phyloP scores from a whole-genome alignment of 208 protist genomes.

The Sergeia podlipaevii region DNA sequence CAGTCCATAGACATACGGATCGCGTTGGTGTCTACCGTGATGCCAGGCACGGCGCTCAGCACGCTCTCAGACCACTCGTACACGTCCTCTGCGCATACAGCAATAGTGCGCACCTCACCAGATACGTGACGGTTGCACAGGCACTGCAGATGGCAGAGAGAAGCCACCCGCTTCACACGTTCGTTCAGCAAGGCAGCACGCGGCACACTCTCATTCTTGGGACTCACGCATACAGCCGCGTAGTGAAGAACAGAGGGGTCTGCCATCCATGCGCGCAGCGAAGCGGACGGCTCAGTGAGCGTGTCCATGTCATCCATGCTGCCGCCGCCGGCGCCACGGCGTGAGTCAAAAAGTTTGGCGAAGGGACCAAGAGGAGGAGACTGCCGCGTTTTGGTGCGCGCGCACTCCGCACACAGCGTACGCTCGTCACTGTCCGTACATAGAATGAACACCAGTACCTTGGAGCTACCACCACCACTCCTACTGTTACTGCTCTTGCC shows the following conservation, averaged over 20 bases:
- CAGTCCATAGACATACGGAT: slow-evolving; percentile 31
- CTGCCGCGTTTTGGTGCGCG: background rate
- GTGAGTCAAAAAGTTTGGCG: slow-evolving; percentile 8
- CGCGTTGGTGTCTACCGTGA: slow-evolving; percentile 15
- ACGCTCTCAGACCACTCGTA: slow-evolving; percentile 31
- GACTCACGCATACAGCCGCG: slow-evolving; percentile 21
- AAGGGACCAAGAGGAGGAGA: slow-evolving; percentile 27
- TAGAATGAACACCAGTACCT: slow-evolving; percentile 39
- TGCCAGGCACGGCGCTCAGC: slow-evolving; percentile 34
- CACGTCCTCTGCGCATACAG: slow-evolving; percentile 17
- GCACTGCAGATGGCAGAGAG: slow-evolving; percentile 15
- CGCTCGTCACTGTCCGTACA: slow-evolving; percentile 21
- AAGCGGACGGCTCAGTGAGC: background rate
- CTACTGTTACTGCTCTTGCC: too few relatives aligned
- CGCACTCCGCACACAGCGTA: slow-evolving; percentile 24
- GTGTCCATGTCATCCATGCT: too few relatives aligned
- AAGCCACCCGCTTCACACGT: slow-evolving; percentile 8
- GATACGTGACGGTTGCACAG: slow-evolving; percentile 12
- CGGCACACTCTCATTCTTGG: slow-evolving; percentile 5
- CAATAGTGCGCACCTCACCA: slow-evolving; percentile 18
- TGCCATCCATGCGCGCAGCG: slow-evolving; percentile 25
- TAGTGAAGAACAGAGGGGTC: slow-evolving; percentile 15
- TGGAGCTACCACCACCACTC: background rate
- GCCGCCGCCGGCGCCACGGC: background rate
- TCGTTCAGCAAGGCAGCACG: slow-evolving; percentile 6